Conservation (phyloP, 2,329 filamentous ascomycete species). For the Clarireedia homoeocarpa region DNA sequence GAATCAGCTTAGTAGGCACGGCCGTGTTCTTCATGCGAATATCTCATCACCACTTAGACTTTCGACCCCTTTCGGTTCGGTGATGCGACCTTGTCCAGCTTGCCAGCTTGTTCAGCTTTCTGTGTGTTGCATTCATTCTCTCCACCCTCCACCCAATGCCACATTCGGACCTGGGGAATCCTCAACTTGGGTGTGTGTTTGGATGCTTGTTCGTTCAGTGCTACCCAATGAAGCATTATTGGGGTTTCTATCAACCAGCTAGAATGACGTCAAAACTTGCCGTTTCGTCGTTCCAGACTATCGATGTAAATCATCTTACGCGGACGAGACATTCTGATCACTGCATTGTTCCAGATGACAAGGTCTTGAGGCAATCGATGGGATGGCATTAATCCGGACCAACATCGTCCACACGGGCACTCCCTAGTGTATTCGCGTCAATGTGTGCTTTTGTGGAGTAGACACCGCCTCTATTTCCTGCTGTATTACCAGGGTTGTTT, state of each 20-base stretch:
- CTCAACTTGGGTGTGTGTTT: not conserved
- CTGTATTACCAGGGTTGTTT: not conserved
- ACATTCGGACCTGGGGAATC: not conserved
- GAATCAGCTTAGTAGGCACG: not conserved
- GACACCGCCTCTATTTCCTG: not conserved
- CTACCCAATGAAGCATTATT: not conserved
- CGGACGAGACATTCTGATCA: not conserved
- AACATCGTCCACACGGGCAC: not conserved
- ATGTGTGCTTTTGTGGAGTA: not conserved
- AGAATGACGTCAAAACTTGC: constrained; percentile 3
- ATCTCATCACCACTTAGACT: not conserved
- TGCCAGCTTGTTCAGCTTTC: no score
- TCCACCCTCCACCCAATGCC: not conserved
- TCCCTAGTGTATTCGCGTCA: not conserved
- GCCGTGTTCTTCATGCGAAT: not conserved
- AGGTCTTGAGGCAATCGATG: not conserved
- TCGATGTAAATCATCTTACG: not conserved
- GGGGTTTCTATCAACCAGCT: not conserved
- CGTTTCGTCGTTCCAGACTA: not conserved
- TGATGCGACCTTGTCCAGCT: constrained; percentile 1
- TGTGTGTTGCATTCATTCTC: no score
- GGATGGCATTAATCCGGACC: constrained; percentile 1
- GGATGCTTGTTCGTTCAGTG: not conserved
- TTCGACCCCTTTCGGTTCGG: not conserved
- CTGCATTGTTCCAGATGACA: constrained; percentile 1